A percentile compares a stretch with the other conserved stretches of the same genome.
Evolutionary conservation across 768 basidiomycete species (phyloP).

Genomic region (Tulasnella calospora): DNA sequence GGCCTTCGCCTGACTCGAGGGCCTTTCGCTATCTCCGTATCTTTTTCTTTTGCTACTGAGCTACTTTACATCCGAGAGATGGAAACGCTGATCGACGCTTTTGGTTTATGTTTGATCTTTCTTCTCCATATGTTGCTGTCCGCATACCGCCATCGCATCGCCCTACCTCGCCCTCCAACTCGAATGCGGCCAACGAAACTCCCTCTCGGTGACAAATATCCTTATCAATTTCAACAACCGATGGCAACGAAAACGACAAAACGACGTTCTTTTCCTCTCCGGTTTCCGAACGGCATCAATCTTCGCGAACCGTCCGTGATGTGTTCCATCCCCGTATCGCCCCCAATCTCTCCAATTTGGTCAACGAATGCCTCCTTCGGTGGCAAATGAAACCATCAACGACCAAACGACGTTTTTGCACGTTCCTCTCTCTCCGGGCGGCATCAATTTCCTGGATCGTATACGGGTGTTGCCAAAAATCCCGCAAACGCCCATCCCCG

Average conservation of each 20-base stretch:
- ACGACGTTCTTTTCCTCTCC: not conserved
- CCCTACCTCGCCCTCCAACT: not conserved
- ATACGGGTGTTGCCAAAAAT: too few species aligned
- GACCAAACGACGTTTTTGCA: too few species aligned
- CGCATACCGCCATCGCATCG: not conserved
- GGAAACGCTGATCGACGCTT: not conserved
- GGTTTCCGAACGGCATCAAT: not conserved
- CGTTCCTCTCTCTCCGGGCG: too few species aligned
- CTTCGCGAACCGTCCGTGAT: too few species aligned
- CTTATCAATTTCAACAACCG: not conserved
- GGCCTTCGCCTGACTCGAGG: not conserved
- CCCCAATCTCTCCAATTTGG: not conserved
- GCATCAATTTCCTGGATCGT: too few species aligned
- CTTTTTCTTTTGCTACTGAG: not conserved
- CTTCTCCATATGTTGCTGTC: not conserved
- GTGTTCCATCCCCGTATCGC: not conserved
- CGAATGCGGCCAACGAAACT: not conserved
- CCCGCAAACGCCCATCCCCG: too few species aligned
- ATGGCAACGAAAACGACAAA: not conserved
- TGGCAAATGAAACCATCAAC: constrained; percentile 1
- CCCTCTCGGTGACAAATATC: not conserved
- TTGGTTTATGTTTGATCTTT: not conserved
- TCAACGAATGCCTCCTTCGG: constrained; percentile 2
- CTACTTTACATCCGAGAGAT: not conserved
- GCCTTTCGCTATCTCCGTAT: not conserved